Base-by-base conservation (phyloP, 1,284 basidiomycete species). In the Cryptococcus maquisensis region DNA sequence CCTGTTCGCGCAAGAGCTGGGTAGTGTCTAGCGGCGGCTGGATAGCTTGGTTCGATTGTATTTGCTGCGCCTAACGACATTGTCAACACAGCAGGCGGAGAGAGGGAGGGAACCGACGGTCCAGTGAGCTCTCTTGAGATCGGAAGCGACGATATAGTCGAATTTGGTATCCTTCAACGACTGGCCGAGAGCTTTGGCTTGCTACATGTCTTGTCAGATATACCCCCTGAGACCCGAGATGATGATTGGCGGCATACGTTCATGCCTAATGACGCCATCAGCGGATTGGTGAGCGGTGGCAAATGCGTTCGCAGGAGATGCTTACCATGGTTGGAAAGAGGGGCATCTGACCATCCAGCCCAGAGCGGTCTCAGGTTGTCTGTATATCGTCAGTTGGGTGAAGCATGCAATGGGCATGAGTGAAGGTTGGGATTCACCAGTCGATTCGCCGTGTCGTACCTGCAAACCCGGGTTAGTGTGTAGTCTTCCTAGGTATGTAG, bases 311-410 rank as follows among this genome's bases (percentile, higher is more conserved):
- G 20, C 39, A 10, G 7, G 16, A 3, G 41, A 42, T 16, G 75
- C 80, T 72, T 67, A 86, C 90, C 91, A 72, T 92, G 88, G 62
- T 85, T 85, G 16, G 88, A 87, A 4, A 94, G 79, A 0, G 87
- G 84, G 2, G 90, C 84, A 73, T 95, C 89, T 56, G 81, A 81
- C 82, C 86, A 90, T 10, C 91, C 91, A 24, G 90, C 88, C 90
- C 90, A 93, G 24, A 76, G 62, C 5, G 74, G 61, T 51, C 71
- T 74, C 43, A 76, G 64, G 53, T 78, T 80, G 61, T 78, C 75
- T 66, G 37, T 20, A 18, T 35, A 15, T 35, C 12, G 15, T 37
- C 37, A 50, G 23, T 28, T 28, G 40, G 47, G 43, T 28, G 20
- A 43, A 41, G 39, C 23, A 28, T 32, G 26, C 45, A 20, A 56